phyloP scores from a whole-genome alignment of 805 yeast genomes.

The Myxozyma nipponensis region DNA sequence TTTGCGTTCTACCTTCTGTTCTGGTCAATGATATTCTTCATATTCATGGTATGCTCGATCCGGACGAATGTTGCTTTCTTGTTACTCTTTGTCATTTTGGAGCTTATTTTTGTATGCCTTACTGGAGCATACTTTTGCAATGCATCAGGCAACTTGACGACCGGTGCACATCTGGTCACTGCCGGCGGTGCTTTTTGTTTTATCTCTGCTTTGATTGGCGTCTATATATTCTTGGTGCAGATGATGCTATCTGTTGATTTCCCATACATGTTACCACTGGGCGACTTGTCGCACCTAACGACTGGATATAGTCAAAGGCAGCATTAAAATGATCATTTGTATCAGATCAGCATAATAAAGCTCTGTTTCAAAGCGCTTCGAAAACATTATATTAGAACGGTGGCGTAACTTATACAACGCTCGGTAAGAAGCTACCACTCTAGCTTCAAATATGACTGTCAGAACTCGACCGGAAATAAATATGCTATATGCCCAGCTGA shows the following conservation, averaged over 20 bases:
- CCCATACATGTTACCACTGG: constrained; percentile 25
- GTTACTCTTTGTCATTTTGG: constrained; percentile 16
- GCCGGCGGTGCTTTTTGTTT: constrained; percentile 26
- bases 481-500: too few species aligned
- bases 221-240: constrained; percentile 23
- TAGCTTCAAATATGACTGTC: too few species aligned
- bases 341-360: too few species aligned
- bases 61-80: constrained; percentile 26
- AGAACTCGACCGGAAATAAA: too few species aligned
- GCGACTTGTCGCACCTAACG: constrained; percentile 20
- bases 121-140: constrained; percentile 19
- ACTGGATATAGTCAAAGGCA: constrained; percentile 24
- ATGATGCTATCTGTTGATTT: constrained; percentile 28
- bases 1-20: constrained; percentile 22
- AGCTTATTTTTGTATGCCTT: constrained; percentile 14
- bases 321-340: too few species aligned
- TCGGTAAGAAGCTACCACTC: too few species aligned
- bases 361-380: too few species aligned
- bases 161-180: constrained; percentile 9
- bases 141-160: constrained; percentile 2
- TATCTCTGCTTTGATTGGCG: constrained; percentile 21
- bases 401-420: too few species aligned
- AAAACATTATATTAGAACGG: too few species aligned
- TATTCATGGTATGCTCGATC: constrained; percentile 21
- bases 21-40: constrained; percentile 19